Conservation (phyloP, 2,329 filamentous ascomycete species). For the Sporothrix brasiliensis region DNA sequence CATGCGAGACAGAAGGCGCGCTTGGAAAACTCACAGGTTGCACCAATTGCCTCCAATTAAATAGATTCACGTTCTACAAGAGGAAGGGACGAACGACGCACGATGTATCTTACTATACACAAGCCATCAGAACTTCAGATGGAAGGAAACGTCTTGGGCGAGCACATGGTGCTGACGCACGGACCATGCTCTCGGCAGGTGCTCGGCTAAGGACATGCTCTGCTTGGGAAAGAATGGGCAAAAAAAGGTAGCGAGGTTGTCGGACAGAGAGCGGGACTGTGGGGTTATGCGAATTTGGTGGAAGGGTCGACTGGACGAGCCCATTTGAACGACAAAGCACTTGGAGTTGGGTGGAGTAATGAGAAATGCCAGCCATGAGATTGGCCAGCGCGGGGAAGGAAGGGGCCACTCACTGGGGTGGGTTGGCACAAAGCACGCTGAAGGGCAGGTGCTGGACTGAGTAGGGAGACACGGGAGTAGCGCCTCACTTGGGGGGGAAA, state of each 20-base stretch:
- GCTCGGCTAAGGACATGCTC: constrained; percentile 30
- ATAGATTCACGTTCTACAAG: not conserved
- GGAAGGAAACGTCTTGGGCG: not conserved
- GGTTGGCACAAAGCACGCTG: not conserved
- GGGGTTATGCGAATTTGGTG: not conserved
- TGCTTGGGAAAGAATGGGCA: not conserved
- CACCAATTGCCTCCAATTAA: not conserved
- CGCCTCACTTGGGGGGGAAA: constrained; percentile 18
- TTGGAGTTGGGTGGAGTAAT: constrained; percentile 33
- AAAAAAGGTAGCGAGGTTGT: constrained; percentile 24
- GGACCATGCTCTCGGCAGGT: constrained; percentile 32
- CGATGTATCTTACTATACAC: not conserved
- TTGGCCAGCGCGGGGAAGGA: constrained; percentile 31
- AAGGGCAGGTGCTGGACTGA: not conserved
- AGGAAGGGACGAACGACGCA: not conserved
- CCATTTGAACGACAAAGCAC: constrained; percentile 7
- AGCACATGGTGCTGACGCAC: constrained; percentile 25
- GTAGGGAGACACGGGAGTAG: not conserved
- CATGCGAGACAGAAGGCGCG: not conserved
- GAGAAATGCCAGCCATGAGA: constrained; percentile 36
- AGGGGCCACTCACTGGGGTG: constrained; percentile 9
- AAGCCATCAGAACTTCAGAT: not conserved
- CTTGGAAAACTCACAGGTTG: not conserved
- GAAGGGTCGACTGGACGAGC: not conserved
- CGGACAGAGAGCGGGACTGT: constrained; percentile 19